These are phyloP conservation scores for Volvox reticuliferus DNA, from an alignment of 139 green algal genomes.

Conservation along the genomic window DNA sequence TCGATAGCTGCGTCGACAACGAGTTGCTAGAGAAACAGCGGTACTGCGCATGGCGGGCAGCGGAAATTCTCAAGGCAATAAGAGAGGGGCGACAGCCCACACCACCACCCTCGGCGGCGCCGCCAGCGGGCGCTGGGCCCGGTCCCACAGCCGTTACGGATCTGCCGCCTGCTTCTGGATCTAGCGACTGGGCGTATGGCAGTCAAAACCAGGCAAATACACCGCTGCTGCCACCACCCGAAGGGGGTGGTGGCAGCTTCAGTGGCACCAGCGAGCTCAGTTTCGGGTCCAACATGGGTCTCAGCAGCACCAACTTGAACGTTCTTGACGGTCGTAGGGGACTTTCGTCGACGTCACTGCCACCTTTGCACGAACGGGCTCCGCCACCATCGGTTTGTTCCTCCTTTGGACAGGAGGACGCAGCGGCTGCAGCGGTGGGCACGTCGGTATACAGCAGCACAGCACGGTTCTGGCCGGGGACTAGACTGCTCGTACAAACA, in stretches of 20 bases:
- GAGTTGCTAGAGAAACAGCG: conserved; percentile 86
- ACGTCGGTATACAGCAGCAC: no score
- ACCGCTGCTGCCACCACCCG: background rate
- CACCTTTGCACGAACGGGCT: background rate
- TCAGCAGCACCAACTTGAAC: background rate
- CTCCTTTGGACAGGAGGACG: background rate
- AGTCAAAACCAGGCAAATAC: background rate
- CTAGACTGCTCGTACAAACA: background rate
- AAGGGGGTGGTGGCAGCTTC: background rate
- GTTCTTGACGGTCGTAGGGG: no score
- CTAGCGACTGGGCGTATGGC: conserved; percentile 13
- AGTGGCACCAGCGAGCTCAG: background rate
- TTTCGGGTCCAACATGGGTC: background rate
- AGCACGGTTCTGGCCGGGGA: background rate
- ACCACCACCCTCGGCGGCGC: conserved; percentile 64
- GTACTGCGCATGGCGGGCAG: conserved; percentile 89
- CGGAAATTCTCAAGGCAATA: conserved; percentile 90
- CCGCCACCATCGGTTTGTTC: background rate
- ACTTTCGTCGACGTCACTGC: background rate
- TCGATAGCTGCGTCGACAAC: conserved; percentile 66
- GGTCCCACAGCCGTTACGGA: background rate
- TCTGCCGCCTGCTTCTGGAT: conserved; percentile 29
- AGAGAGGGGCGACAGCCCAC: conserved; percentile 79
- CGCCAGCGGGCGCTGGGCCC: background rate
- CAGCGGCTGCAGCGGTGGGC: background rate